phyloP scores from a whole-genome alignment of 169 alveolate species.

The Cryptosporidium tyzzeri region DNA sequence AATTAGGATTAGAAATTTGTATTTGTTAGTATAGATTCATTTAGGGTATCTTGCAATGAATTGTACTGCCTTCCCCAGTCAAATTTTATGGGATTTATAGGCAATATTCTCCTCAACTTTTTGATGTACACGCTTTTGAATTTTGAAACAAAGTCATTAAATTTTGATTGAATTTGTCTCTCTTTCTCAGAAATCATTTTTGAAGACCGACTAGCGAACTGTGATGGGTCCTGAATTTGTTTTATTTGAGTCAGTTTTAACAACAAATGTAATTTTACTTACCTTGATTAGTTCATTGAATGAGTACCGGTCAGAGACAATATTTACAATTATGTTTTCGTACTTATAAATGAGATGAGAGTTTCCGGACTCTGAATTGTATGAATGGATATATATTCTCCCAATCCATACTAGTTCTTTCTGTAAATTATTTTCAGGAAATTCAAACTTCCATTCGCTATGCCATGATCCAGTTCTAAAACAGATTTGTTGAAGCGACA shows the following conservation, averaged over 20 bases:
- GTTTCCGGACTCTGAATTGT: conserved; percentile 41
- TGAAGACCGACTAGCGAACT: conserved; percentile 18
- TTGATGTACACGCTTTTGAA: conserved; percentile 6
- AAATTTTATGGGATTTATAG: conserved; percentile 50
- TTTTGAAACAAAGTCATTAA: neutral
- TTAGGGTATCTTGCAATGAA: conserved; percentile 37
- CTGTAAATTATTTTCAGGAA: conserved; percentile 18
- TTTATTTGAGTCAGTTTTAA: neutral
- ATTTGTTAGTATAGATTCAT: conserved; percentile 5
- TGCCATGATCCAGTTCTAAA: conserved; percentile 69
- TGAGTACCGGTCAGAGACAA: conserved; percentile 9
- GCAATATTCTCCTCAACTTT: conserved; percentile 42
- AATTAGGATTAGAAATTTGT: neutral
- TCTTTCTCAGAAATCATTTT: conserved; percentile 14
- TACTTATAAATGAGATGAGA: conserved; percentile 53
- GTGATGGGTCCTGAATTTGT: conserved; percentile 1
- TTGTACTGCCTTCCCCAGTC: conserved; percentile 36
- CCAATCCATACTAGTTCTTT: conserved; percentile 36
- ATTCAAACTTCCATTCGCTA: conserved; percentile 63
- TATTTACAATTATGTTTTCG: conserved; percentile 1
- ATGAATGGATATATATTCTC: conserved; percentile 18
- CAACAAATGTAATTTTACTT: neutral
- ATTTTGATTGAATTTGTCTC: conserved; percentile 11
- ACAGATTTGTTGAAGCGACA: neutral
- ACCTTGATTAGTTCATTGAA: conserved; percentile 13